Conservation (phyloP, 1,284 basidiomycete species). For the Mycosarcoma mackinlayi region DNA sequence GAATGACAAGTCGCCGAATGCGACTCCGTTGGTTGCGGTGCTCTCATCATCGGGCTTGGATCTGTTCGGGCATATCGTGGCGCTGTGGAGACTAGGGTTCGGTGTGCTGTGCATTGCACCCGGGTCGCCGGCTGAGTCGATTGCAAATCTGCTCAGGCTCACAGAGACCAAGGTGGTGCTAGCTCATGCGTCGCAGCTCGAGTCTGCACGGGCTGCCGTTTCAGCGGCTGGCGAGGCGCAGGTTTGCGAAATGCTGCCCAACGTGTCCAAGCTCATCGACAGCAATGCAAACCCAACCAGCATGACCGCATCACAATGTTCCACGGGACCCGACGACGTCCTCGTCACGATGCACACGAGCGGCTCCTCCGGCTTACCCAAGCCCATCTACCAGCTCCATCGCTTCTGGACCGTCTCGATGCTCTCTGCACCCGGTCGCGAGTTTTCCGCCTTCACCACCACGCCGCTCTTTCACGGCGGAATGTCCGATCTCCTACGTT, state of each 20-base stretch:
- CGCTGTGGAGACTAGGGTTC: slow-evolving; percentile 68
- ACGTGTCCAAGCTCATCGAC: background rate
- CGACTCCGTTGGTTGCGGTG: slow-evolving; percentile 62
- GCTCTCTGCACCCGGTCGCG: slow-evolving; percentile 41
- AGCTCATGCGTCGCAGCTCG: slow-evolving; percentile 69
- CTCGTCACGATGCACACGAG: slow-evolving; percentile 75
- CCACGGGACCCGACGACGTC: slow-evolving; percentile 66
- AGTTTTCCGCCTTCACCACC: slow-evolving; percentile 69
- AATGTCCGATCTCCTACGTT: slow-evolving; percentile 69
- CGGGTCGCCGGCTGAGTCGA: slow-evolving; percentile 72
- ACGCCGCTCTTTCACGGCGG: slow-evolving; percentile 71
- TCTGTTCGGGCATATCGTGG: slow-evolving; percentile 69
- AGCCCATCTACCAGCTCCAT: slow-evolving; percentile 67
- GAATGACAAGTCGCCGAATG: slow-evolving; percentile 19
- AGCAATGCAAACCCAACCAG: background rate
- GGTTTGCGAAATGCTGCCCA: slow-evolving; percentile 17
- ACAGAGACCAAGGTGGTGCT: slow-evolving; percentile 72
- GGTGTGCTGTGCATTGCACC: slow-evolving; percentile 69
- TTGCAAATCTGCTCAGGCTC: slow-evolving; percentile 73
- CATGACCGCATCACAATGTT: background rate
- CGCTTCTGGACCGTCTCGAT: slow-evolving; percentile 57
- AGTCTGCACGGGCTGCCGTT: slow-evolving; percentile 62
- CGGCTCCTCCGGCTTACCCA: slow-evolving; percentile 73
- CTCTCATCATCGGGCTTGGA: slow-evolving; percentile 69
- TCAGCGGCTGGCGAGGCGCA: background rate